Percentiles rank a stretch among this genome's conserved stretches.
These are phyloP conservation scores for Sechiopsis laciniata DNA, from an alignment of 306 rosid species.

Conservation along the genomic window DNA sequence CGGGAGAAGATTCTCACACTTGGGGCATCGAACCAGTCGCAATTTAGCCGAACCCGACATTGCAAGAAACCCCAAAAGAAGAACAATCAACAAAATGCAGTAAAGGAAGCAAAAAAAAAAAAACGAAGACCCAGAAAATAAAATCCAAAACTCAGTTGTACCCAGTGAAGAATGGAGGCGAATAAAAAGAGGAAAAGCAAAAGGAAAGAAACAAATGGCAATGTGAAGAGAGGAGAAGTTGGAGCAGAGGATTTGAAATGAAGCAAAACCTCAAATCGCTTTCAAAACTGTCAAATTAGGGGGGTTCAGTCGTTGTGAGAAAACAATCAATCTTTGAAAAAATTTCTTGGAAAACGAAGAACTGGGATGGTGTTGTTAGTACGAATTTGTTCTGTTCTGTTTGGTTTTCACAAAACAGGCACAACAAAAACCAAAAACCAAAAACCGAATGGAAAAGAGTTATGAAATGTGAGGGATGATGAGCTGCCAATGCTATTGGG, in stretches of 20 bases:
- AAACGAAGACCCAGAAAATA: not conserved
- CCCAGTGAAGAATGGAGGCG: not conserved
- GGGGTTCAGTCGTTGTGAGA: not conserved
- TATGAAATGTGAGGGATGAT: not conserved
- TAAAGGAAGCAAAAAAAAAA: not conserved
- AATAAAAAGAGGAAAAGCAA: slow-evolving; percentile 18
- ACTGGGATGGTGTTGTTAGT: too few species aligned
- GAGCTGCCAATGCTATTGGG: too few species aligned
- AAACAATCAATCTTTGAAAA: too few species aligned
- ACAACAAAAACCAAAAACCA: not conserved
- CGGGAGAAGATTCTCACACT: slow-evolving; percentile 87
- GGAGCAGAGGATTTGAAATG: not conserved
- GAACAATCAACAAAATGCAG: slow-evolving; percentile 22
- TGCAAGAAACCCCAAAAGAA: slow-evolving; percentile 20
- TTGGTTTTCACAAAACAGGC: not conserved
- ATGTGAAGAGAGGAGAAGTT: not conserved
- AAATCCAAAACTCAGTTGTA: not conserved
- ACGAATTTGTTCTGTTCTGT: slow-evolving; percentile 9
- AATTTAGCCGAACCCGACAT: slow-evolving; percentile 68
- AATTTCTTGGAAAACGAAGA: not conserved
- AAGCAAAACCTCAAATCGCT: not conserved
- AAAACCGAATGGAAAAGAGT: too few species aligned
- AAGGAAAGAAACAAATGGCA: slow-evolving; percentile 2
- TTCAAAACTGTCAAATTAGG: slow-evolving; percentile 9
- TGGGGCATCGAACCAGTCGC: slow-evolving; percentile 81